Conservation (phyloP, 805 yeast species). For the Saccharomycopsis fibuligera region DNA sequence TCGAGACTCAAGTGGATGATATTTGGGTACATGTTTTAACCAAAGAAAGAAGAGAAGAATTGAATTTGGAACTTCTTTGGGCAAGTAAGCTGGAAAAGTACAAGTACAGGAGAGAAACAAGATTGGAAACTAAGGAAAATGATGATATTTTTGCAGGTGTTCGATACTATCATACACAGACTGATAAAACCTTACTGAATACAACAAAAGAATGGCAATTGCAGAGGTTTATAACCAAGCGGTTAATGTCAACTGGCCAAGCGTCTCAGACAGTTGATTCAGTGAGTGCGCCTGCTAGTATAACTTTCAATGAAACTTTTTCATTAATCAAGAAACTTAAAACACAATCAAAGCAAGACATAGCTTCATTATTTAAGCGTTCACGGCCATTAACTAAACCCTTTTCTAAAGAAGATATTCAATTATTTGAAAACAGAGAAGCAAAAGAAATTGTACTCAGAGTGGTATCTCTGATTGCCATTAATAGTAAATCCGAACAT, state of each 20-base stretch:
- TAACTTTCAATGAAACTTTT: too few relatives aligned
- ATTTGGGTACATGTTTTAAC: slow-evolving; percentile 72
- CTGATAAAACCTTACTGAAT: too few relatives aligned
- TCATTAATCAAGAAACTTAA: too few relatives aligned
- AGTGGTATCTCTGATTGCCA: neutral
- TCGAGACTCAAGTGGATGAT: slow-evolving; percentile 59
- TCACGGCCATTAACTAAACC: neutral
- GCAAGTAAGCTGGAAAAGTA: slow-evolving; percentile 36
- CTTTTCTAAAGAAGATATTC: neutral
- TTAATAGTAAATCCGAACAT: neutral
- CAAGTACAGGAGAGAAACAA: slow-evolving; percentile 25
- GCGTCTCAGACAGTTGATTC: too few relatives aligned
- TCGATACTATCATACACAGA: slow-evolving; percentile 36
- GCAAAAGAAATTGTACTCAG: neutral
- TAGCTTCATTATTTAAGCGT: neutral
- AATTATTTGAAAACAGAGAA: neutral
- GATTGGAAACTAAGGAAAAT: slow-evolving; percentile 17
- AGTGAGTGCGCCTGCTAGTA: too few relatives aligned
- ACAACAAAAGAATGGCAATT: too few relatives aligned
- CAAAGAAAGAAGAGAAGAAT: slow-evolving; percentile 53
- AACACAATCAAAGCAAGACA: neutral
- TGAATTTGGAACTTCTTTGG: slow-evolving; percentile 72
- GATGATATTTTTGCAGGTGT: slow-evolving; percentile 40
- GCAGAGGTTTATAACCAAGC: too few relatives aligned
- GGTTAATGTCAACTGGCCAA: too few relatives aligned